Evolutionary conservation across 1,284 basidiomycete genomes (phyloP).

Genomic region (Paramarasmius palmivorus): DNA sequence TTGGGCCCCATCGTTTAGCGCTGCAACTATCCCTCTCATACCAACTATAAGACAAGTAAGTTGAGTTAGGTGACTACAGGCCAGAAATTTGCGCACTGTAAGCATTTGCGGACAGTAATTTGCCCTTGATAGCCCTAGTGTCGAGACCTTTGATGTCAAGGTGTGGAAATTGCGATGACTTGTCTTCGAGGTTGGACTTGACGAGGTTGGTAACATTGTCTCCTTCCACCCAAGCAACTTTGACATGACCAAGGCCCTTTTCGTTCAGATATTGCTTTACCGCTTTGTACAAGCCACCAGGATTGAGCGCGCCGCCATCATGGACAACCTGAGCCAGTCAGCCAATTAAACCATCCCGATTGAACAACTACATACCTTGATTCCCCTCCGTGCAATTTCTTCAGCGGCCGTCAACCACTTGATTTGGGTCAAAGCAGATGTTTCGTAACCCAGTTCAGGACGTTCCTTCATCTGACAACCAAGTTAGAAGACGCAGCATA

Average conservation of each 20-base stretch:
- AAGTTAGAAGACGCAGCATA: neutral
- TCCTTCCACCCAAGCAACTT: constrained; percentile 24
- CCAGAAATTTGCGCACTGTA: constrained; percentile 10
- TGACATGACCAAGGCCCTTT: constrained; percentile 13
- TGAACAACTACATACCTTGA: constrained; percentile 13
- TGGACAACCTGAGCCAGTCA: constrained; percentile 7
- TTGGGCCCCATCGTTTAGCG: constrained; percentile 21
- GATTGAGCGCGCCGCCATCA: constrained; percentile 22
- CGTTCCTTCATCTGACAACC: constrained; percentile 8
- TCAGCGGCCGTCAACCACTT: constrained; percentile 15
- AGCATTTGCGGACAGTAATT: constrained; percentile 17
- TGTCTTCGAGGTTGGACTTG: neutral
- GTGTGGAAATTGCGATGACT: constrained; percentile 1
- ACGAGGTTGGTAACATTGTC: constrained; percentile 18
- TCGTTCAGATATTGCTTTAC: constrained; percentile 15
- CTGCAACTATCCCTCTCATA: constrained; percentile 21
- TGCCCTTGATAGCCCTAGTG: constrained; percentile 7
- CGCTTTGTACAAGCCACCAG: constrained; percentile 17
- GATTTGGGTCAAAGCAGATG: constrained; percentile 16
- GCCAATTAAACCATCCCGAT: neutral
- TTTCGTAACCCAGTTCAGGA: constrained; percentile 18
- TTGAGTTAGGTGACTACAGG: neutral
- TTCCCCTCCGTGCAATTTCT: constrained; percentile 19
- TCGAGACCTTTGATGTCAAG: constrained; percentile 15
- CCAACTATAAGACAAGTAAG: constrained; percentile 10